These are phyloP conservation scores for Alternaria dauci DNA, from an alignment of 2,329 filamentous ascomycete species.

Conservation along the genomic window DNA sequence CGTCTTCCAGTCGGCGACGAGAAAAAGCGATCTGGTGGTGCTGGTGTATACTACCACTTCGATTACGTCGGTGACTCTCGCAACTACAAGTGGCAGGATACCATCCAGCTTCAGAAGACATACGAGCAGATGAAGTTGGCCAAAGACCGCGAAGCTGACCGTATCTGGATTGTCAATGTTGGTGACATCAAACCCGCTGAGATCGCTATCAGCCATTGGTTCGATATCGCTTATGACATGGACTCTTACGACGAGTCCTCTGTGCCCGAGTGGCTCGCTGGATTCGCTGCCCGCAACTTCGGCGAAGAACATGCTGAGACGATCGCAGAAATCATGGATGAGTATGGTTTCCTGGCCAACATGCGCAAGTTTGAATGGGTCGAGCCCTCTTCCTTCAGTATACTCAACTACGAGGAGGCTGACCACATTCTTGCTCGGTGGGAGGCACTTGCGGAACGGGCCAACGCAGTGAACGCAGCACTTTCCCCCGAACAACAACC, in stretches of 20 bases:
- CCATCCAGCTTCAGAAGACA: constrained; percentile 69
- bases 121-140: constrained; percentile 72
- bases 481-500: constrained; percentile 61
- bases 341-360: constrained; percentile 65
- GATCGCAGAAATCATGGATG: constrained; percentile 62
- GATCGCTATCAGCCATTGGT: constrained; percentile 71
- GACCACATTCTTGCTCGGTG: constrained; percentile 66
- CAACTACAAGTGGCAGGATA: constrained; percentile 69
- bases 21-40: constrained; percentile 66
- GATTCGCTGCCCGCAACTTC: constrained; percentile 68
- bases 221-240: constrained; percentile 73
- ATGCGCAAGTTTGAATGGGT: constrained; percentile 70
- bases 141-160: constrained; percentile 65
- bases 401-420: constrained; percentile 71
- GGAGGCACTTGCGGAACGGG: constrained; percentile 61
- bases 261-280: constrained; percentile 63
- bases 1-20: constrained; percentile 69
- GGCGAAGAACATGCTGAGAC: constrained; percentile 57
- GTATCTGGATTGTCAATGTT: constrained; percentile 73
- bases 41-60: constrained; percentile 73
- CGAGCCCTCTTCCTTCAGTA: constrained; percentile 65
- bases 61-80: constrained; percentile 70
- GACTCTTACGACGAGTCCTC: constrained; percentile 65
- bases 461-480: constrained; percentile 64
- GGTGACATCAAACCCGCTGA: constrained; percentile 72